Evolutionary conservation across 78 protist genomes (phyloP), one percentile per base, ranked within the genome.

Genomic region (Dictyostelium purpureum): DNA sequence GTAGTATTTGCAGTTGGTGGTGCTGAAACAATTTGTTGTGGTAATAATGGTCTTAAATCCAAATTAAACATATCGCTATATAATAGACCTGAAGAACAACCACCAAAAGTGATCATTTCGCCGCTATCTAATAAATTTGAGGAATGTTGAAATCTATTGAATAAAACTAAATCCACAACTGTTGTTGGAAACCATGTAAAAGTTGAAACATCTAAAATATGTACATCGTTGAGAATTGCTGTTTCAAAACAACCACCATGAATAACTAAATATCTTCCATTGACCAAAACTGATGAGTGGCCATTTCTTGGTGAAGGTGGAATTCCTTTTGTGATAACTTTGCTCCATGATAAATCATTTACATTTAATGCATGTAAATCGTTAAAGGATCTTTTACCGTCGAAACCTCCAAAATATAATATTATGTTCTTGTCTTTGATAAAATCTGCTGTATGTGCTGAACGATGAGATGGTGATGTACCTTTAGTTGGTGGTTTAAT

Each of bases 21-120:
- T 4, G 75, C 2, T 42, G 73, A 12, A 61, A 35, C 37, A 45
- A 35, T 37, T 31, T 18, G 10, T 47, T 35, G 52, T 49, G 92
- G 92, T 43, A 81, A 24, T 16, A 81, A 57, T 45, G 28, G n/a
- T 57, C 73, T 70, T 47, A 85, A 74, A 85, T 85, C 92, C 26
- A 85, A 33, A 19, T 14, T 24, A 73, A 81, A 85, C 82, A 85
- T 73, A 37, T 85, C 92, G 35, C 92, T 85, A 74, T 85, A 85
- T 21, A 85, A 37, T 35, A 70, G 67, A n/a, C 92, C 92, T 35
- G 67, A 45, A 1, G 92, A 57, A 47, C 92, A 85, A 43, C 92
- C 92, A 35, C 92, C 92, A 73, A 38, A 85, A 2, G 59, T 69
- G 21, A 85, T 45, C 92, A 85, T 85, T 31, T 85, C 92, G 18